A percentile compares a stretch with the other conserved stretches of the same genome.
Conservation (phyloP, 352 stramenopile genomes). For the Thalassiosira livingstoniorum region DNA sequence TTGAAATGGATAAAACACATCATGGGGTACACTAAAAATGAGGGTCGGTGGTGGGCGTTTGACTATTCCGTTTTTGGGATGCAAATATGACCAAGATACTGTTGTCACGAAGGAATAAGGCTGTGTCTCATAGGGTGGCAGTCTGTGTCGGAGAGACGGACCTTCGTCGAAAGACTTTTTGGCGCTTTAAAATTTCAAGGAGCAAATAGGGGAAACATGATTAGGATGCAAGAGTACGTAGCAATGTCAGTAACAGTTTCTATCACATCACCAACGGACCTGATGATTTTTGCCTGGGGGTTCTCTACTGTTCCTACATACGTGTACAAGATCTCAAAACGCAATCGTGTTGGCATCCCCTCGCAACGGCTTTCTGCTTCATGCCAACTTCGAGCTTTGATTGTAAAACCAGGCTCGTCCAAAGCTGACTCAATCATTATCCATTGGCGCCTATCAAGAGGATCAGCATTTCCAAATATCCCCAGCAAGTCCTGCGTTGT, state of each 20-base stretch:
- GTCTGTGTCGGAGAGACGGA: conserved; percentile 17
- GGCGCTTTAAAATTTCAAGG: conserved; percentile 6
- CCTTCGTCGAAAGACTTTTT: conserved; percentile 40
- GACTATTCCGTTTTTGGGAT: conserved; percentile 31
- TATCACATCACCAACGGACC: conserved; percentile 19
- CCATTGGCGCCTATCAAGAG: conserved; percentile 72
- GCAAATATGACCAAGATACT: conserved; percentile 41
- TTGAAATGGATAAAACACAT: conserved; percentile 84
- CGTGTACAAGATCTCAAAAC: conserved; percentile 70
- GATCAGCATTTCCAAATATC: conserved; percentile 80
- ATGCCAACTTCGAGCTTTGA: conserved; percentile 32
- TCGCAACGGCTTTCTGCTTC: conserved; percentile 47
- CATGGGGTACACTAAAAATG: conserved; percentile 68
- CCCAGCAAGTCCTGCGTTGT: conserved; percentile 53
- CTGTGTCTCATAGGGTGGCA: conserved; percentile 33
- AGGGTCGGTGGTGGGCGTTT: conserved; percentile 36
- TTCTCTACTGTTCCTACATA: conserved; percentile 70
- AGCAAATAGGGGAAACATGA: conserved; percentile 6
- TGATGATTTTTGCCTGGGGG: conserved; percentile 75
- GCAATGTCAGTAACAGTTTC: neutral
- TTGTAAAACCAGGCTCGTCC: neutral
- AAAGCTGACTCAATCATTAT: conserved; percentile 44
- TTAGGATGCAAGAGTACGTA: neutral
- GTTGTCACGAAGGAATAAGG: conserved; percentile 43
- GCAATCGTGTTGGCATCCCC: conserved; percentile 60